Evolutionary conservation across 2,329 filamentous ascomycete species (phyloP), one percentile per base, ranked within the genome.

Genomic region (Ceratocystis albifundus): DNA sequence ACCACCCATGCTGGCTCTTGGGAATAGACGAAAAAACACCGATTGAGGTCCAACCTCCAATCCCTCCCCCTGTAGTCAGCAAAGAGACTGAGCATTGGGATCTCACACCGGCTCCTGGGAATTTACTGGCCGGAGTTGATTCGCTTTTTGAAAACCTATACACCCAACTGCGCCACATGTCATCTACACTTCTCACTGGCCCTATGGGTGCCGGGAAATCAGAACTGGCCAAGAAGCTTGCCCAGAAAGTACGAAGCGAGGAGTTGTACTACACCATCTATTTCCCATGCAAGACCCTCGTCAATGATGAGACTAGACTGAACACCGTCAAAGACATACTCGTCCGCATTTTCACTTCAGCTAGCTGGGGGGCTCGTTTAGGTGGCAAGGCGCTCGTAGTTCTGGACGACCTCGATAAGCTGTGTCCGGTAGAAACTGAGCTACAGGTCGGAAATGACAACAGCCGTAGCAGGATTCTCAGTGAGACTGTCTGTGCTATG

Each of bases 371-470:
- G 46, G 90, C 93, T 45, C 83, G 93, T 68, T 81, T 94, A 0
- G 92, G 91, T 25, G 94, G 94, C 3, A 87, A 85, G 69, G 84
- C 92, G 0, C 74, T 97, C 2, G 89, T 99, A 22, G 84, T 99
- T 62, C 79, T 99, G 1, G 94, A 99, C 72, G 94, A 99, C 72
- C 77, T 99, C 5, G 94, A 99, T 75, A 90, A 90, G 72, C 80
- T 99, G 1, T 97, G 93, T 73, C 93, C 94, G 0, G 88, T 87
- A 0, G 95, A 99, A 76, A 96, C 92, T 0, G 94, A 99, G 74
- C 80, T 99, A 12, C 90, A 96, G 75, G 89, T 96, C 3, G 90
- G 90, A 69, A 92, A 91, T 68, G 91, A 97, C 71, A 97, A 99
- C 72, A 90, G 90, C 20, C 84, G 93, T 69, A 97, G 92, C 74